Conservation (phyloP, 2,329 filamentous ascomycete species). For the Lasiodiplodia sp. region DNA sequence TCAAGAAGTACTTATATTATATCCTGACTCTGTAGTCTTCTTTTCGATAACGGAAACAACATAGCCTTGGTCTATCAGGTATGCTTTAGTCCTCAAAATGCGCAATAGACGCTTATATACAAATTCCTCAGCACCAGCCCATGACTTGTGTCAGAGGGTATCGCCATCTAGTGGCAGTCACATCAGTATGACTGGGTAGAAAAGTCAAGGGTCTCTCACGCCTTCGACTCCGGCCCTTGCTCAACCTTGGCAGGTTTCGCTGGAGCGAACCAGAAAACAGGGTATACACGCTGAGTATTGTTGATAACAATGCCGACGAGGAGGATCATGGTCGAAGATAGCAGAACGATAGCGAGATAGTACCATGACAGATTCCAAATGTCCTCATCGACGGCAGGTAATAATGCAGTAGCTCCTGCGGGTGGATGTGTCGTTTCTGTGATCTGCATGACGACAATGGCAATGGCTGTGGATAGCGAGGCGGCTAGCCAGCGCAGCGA, state of each 20-base stretch:
- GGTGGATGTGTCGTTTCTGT: slow-evolving; percentile 58
- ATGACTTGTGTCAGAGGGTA: too few species aligned
- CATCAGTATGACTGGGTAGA: too few species aligned
- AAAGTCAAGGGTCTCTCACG: too few species aligned
- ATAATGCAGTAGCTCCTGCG: slow-evolving; percentile 55
- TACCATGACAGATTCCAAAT: slow-evolving; percentile 53
- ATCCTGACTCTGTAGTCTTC: too few species aligned
- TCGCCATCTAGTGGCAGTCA: too few species aligned
- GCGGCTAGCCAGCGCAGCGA: slow-evolving; percentile 53
- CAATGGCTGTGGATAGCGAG: slow-evolving; percentile 51
- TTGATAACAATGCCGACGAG: slow-evolving; percentile 52
- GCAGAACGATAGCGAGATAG: slow-evolving; percentile 51
- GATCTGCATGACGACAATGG: slow-evolving; percentile 55
- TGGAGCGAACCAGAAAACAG: slow-evolving; percentile 55
- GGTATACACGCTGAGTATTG: slow-evolving; percentile 55
- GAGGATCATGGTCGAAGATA: slow-evolving; percentile 51
- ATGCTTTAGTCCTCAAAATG: too few species aligned
- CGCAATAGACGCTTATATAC: too few species aligned
- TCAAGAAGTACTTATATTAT: too few species aligned
- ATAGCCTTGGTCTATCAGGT: too few species aligned
- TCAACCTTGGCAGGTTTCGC: slow-evolving; percentile 34
- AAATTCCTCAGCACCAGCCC: too few species aligned
- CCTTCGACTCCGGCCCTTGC: too few species aligned
- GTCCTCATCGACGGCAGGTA: slow-evolving; percentile 49
- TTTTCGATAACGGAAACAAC: too few species aligned